Evolutionary conservation across 768 basidiomycete species (phyloP), one percentile per base, ranked within the genome.

Genomic region (Cystofilobasidium macerans): DNA sequence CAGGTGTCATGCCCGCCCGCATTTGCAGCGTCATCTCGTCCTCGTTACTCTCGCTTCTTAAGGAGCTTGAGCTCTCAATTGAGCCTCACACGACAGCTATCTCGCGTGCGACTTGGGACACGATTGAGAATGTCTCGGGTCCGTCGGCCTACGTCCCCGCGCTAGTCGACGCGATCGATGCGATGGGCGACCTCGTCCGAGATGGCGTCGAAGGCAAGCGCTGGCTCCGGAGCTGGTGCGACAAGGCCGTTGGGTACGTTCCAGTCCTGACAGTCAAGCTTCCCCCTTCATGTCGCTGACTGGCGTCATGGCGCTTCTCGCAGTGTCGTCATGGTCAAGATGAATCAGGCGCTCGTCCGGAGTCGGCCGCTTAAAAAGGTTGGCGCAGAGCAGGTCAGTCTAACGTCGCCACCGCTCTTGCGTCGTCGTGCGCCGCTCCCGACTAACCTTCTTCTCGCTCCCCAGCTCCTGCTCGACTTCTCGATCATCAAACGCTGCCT

Each of bases 131-230:
- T 75, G 95, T 99, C 71, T 88, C 85, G 67, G 88, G 90, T 0
- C 86, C 86, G 62, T 94, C 91, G 0, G 78, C 82, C 0, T 95
- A 93, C 73, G 81, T 89, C 5, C 79, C 79, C 6, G 92, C 94
- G 58, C 78, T 98, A 22, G 82, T 87, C 4, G 82, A 81, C 57
- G 83, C 84, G 0, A 80, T 87, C 30, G 87, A 89, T 70, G 83
- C 85, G 72, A 84, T 92, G 11, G 80, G 85, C 3, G 89, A 89
- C 57, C 78, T 81, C 16, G 82, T 94, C 61, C 85, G 86, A 68
- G 85, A 86, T 3, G 80, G 87, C 12, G 81, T 98, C 13, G 92
- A 98, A 76, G 88, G 91, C 72, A 95, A 95, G 82, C 95, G 90
- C 73, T 98, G 93, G 76, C 74, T 90, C 48, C 80, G 90, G 62